Percentiles rank a stretch among this genome's conserved stretches.
These are phyloP conservation scores for Penicillium sp. DNA, from an alignment of 2,329 filamentous ascomycete genomes.

Conservation along the genomic window DNA sequence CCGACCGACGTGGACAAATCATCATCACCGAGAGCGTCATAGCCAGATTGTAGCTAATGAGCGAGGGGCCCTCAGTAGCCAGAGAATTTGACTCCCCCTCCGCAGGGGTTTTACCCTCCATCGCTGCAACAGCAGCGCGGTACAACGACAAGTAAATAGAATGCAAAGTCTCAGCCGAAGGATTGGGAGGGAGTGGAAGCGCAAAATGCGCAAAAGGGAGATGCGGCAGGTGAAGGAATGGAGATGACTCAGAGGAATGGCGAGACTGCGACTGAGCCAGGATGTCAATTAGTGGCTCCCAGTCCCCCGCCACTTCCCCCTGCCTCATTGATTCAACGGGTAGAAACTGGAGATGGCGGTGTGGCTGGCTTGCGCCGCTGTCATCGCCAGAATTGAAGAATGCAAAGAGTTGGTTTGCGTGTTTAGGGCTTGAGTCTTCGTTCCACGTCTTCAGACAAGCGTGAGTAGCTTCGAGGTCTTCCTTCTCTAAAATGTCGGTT, in stretches of 20 bases:
- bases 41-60: slow-evolving; percentile 55
- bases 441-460: slow-evolving; percentile 42
- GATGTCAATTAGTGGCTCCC: slow-evolving; percentile 47
- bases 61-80: slow-evolving; percentile 30
- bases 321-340: slow-evolving; percentile 43
- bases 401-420: slow-evolving; percentile 37
- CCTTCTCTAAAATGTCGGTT: slow-evolving; percentile 40
- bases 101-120: slow-evolving; percentile 7
- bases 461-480: slow-evolving; percentile 40
- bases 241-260: slow-evolving; percentile 8
- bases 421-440: slow-evolving; percentile 4
- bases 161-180: slow-evolving; percentile 35
- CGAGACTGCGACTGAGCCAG: slow-evolving; percentile 1
- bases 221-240: slow-evolving; percentile 24
- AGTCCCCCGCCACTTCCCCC: slow-evolving; percentile 30
- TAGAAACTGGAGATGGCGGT: slow-evolving; percentile 46
- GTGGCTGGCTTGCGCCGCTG: slow-evolving; percentile 46
- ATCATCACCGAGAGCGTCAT: slow-evolving; percentile 52
- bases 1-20: slow-evolving; percentile 47
- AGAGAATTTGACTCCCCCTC: background rate
- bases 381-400: slow-evolving; percentile 48
- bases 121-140: slow-evolving; percentile 33
- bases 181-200: slow-evolving; percentile 36
- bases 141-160: slow-evolving; percentile 41
- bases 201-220: slow-evolving; percentile 51